Percentiles rank a stretch among this genome's conserved stretches.
Conservation (phyloP, 2,329 filamentous ascomycete species). For the Aspergillus intermedius region DNA sequence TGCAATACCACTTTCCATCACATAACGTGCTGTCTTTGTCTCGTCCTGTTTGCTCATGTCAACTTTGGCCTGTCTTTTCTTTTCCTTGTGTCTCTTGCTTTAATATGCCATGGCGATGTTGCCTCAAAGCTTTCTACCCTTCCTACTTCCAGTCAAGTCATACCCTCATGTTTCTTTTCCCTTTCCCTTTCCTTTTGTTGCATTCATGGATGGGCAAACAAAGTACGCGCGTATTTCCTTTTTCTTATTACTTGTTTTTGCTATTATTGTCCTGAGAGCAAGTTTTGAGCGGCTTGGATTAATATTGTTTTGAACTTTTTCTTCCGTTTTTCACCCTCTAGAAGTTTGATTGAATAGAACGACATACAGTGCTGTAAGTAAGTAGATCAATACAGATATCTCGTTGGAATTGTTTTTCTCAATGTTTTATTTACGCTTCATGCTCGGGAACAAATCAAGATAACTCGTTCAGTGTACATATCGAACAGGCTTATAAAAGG, state of each 20-base stretch:
- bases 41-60: not conserved
- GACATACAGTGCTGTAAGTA: not conserved
- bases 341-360: not conserved
- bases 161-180: not conserved
- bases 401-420: not conserved
- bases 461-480: too few relatives aligned
- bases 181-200: slow-evolving; percentile 1
- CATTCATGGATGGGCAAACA: slow-evolving; percentile 10
- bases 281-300: not conserved
- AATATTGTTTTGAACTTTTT: not conserved
- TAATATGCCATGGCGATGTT: not conserved
- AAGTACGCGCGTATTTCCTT: not conserved
- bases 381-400: not conserved
- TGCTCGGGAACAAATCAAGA: too few relatives aligned
- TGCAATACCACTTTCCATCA: slow-evolving; percentile 2
- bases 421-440: not conserved
- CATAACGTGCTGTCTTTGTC: slow-evolving; percentile 3
- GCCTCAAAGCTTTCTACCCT: slow-evolving; percentile 4
- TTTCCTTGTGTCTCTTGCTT: slow-evolving; percentile 2
- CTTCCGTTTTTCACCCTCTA: not conserved
- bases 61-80: slow-evolving; percentile 7
- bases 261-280: not conserved
- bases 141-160: slow-evolving; percentile 1
- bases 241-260: not conserved
- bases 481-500: too few relatives aligned